Evolutionary conservation across 2,329 filamentous ascomycete species (phyloP).

Genomic region (Aspergillus pseudotamarii): DNA sequence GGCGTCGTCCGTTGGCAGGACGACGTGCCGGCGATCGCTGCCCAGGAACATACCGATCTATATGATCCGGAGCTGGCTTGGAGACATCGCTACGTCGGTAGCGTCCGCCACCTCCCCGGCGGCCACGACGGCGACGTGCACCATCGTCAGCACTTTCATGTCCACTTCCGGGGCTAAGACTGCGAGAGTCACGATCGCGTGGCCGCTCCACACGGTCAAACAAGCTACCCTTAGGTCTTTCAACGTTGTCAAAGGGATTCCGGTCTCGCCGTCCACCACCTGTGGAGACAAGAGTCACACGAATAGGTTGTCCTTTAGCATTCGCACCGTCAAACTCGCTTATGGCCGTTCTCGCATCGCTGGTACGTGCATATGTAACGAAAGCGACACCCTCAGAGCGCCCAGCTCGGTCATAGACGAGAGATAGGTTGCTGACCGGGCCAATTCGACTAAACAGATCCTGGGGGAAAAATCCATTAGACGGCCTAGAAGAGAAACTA

Average conservation of each 20-base stretch:
- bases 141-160: constrained; percentile 34
- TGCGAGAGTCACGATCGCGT: constrained; percentile 42
- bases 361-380: constrained; percentile 73
- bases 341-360: constrained; percentile 75
- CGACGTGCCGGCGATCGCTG: constrained; percentile 46
- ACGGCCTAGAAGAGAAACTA: background rate
- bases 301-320: constrained; percentile 85
- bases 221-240: constrained; percentile 60
- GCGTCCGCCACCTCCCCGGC: constrained; percentile 38
- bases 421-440: constrained; percentile 66
- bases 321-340: constrained; percentile 86
- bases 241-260: constrained; percentile 54
- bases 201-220: constrained; percentile 64
- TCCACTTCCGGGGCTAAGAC: constrained; percentile 44
- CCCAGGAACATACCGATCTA: constrained; percentile 79
- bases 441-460: constrained; percentile 81
- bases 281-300: constrained; percentile 66
- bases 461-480: constrained; percentile 47
- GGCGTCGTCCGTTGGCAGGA: constrained; percentile 52
- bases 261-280: constrained; percentile 35
- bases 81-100: constrained; percentile 56
- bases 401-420: constrained; percentile 84
- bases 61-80: constrained; percentile 64
- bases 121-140: constrained; percentile 45
- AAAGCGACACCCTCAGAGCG: constrained; percentile 84